Percentiles rank a stretch among this genome's conserved stretches.
phyloP scores from a whole-genome alignment of 805 yeast species.

The Tanozyma kutaoensis region DNA sequence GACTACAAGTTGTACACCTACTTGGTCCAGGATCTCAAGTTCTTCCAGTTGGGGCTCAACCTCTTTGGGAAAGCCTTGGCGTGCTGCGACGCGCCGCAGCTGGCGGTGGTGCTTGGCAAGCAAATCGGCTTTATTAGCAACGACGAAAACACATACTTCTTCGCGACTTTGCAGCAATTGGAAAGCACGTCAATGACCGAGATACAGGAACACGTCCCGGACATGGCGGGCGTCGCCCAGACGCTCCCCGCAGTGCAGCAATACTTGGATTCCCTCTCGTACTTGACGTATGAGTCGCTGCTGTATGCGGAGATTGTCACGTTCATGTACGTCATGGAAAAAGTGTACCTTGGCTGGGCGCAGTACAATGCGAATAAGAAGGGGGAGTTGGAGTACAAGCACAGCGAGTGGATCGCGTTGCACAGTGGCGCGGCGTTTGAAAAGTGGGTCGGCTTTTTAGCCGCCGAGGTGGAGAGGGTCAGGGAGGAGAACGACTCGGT shows the following conservation, averaged over 20 bases:
- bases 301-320: slow-evolving; percentile 31
- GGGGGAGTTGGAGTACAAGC: slow-evolving; percentile 25
- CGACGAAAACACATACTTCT: slow-evolving; percentile 36
- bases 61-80: slow-evolving; percentile 31
- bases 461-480: slow-evolving; percentile 26
- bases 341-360: slow-evolving; percentile 41
- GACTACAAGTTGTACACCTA: slow-evolving; percentile 30
- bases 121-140: slow-evolving; percentile 37
- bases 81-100: slow-evolving; percentile 22
- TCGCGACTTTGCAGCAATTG: slow-evolving; percentile 11
- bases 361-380: slow-evolving; percentile 14
- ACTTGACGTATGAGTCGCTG: slow-evolving; percentile 11
- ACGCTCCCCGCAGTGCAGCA: slow-evolving; percentile 20
- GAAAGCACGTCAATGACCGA: slow-evolving; percentile 5
- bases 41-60: slow-evolving; percentile 28
- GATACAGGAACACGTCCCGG: slow-evolving; percentile 8
- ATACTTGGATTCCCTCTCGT: slow-evolving; percentile 21
- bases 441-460: slow-evolving; percentile 34
- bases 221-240: slow-evolving; percentile 6
- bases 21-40: slow-evolving; percentile 34
- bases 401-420: slow-evolving; percentile 37
- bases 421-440: slow-evolving; percentile 37
- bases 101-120: slow-evolving; percentile 29
- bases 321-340: slow-evolving; percentile 32
- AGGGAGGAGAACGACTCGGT: slow-evolving; percentile 8